Conservation (phyloP, 2,329 filamentous ascomycete genomes). For the Dryadomyces quercus-mongolicae region DNA sequence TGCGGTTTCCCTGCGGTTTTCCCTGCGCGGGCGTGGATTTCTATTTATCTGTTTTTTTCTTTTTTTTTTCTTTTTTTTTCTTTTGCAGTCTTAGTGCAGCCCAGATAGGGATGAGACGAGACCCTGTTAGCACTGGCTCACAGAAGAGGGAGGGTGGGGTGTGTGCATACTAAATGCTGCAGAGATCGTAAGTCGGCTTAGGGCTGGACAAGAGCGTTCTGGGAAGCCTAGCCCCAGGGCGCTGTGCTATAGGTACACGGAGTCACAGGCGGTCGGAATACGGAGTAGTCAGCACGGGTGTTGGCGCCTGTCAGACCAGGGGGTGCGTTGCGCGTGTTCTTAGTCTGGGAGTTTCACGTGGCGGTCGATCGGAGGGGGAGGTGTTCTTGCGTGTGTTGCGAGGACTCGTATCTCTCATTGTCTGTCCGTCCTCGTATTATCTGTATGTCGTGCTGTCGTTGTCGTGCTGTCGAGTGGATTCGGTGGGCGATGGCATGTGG, state of each 20-base stretch:
- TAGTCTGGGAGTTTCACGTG: too few relatives aligned
- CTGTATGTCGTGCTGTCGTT: too few relatives aligned
- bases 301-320: too few relatives aligned
- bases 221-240: background rate
- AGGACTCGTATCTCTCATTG: too few relatives aligned
- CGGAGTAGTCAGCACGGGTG: too few relatives aligned
- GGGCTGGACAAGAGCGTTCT: background rate
- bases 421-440: too few relatives aligned
- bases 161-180: background rate
- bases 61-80: background rate
- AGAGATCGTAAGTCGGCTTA: background rate
- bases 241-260: too few relatives aligned
- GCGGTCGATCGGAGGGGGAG: too few relatives aligned
- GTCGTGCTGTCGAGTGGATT: too few relatives aligned
- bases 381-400: too few relatives aligned
- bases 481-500: too few relatives aligned
- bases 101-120: conserved; percentile 6
- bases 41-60: background rate
- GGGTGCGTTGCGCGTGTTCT: too few relatives aligned
- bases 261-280: background rate
- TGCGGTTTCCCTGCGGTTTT: background rate
- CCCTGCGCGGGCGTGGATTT: background rate
- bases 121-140: background rate
- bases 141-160: background rate
- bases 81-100: background rate